These are phyloP conservation scores for Phytophthora cactorum DNA, from an alignment of 352 stramenopile genomes.

Conservation along the genomic window DNA sequence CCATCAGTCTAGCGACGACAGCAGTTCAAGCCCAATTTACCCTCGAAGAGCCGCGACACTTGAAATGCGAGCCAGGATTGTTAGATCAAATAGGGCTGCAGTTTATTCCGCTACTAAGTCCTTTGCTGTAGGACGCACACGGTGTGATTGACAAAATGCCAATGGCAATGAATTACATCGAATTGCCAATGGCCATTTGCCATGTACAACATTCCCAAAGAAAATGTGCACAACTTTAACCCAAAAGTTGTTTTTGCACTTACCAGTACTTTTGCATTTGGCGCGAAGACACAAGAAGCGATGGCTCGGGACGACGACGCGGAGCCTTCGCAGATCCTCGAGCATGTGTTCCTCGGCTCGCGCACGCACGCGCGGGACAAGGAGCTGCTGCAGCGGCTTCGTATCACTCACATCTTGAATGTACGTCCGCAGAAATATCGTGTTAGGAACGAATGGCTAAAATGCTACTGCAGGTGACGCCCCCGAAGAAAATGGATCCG, in stretches of 20 bases:
- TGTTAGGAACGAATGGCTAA: neutral
- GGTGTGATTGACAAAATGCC: too few species aligned
- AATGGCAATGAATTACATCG: neutral
- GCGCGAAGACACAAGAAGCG: constrained; percentile 2
- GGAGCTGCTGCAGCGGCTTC: constrained; percentile 57
- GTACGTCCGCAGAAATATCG: constrained; percentile 29
- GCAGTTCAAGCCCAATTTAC: too few species aligned
- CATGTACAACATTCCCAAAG: too few species aligned
- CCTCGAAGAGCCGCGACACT: constrained; percentile 23
- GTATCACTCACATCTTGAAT: constrained; percentile 88
- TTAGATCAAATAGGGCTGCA: too few species aligned
- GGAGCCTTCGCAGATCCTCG: constrained; percentile 64
- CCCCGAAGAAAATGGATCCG: constrained; percentile 78
- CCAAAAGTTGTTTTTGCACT: too few species aligned
- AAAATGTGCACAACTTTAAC: too few species aligned
- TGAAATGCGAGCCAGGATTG: neutral
- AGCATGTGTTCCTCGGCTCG: constrained; percentile 79
- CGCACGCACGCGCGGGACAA: constrained; percentile 69
- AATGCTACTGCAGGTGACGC: constrained; percentile 64
- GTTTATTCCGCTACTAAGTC: too few species aligned
- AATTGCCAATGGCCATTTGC: neutral
- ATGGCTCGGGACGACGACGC: constrained; percentile 30
- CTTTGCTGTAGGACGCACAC: too few species aligned
- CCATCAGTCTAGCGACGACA: constrained; percentile 40
- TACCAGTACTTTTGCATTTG: neutral